Conservation (phyloP, 257 asterid genomes). For the Euphrasia confusa region DNA sequence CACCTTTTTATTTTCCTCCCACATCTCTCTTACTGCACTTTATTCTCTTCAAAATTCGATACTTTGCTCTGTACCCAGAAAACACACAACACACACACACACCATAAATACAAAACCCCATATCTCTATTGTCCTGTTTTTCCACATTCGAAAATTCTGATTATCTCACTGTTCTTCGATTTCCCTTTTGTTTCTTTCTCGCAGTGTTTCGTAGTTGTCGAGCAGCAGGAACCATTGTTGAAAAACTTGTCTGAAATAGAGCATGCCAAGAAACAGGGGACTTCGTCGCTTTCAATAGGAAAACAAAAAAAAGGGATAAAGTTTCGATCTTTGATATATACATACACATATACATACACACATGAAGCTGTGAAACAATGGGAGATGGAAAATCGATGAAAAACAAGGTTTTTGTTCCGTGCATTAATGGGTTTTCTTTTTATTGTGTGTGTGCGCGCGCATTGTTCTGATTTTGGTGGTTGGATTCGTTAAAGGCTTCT, state of each 20-base stretch:
- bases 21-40: slow-evolving; percentile 47
- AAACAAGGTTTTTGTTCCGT: background rate
- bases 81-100: slow-evolving; percentile 23
- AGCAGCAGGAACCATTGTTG: slow-evolving; percentile 20
- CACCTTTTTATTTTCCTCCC: slow-evolving; percentile 1
- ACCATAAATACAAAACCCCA: slow-evolving; percentile 27
- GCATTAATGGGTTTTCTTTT: background rate
- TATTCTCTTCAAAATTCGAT: slow-evolving; percentile 81
- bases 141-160: slow-evolving; percentile 31
- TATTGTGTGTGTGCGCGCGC: background rate
- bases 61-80: slow-evolving; percentile 39
- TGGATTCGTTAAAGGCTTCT: background rate
- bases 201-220: slow-evolving; percentile 24
- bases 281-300: background rate
- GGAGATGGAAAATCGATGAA: background rate
- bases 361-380: background rate
- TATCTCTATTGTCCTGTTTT: slow-evolving; percentile 32
- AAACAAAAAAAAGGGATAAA: background rate
- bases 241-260: slow-evolving; percentile 8
- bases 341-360: too few relatives aligned
- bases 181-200: slow-evolving; percentile 21
- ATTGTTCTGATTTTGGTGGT: background rate
- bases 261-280: slow-evolving; percentile 37
- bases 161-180: slow-evolving; percentile 27
- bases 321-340: background rate